Percentiles rank a stretch among this genome's conserved stretches.
phyloP scores from a whole-genome alignment of 2,329 filamentous ascomycete genomes.

The Colletotrichum noveboracense region DNA sequence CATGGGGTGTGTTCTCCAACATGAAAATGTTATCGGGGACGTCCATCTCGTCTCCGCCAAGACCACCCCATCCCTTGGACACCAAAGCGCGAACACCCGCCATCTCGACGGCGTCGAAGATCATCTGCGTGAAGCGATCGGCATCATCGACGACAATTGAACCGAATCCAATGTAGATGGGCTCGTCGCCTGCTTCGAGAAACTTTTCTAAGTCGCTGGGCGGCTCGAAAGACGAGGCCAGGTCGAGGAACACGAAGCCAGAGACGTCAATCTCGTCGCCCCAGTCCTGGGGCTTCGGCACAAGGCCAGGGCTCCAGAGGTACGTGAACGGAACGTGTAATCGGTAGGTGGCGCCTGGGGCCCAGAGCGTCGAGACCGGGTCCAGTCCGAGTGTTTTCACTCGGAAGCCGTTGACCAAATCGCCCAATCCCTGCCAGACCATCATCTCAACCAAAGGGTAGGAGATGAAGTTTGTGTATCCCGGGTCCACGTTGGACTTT shows the following conservation, averaged over 20 bases:
- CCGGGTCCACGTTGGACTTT: conserved; percentile 71
- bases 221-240: conserved; percentile 66
- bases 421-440: conserved; percentile 88
- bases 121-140: conserved; percentile 70
- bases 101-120: conserved; percentile 70
- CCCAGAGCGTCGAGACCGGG: conserved; percentile 78
- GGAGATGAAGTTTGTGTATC: conserved; percentile 80
- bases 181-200: conserved; percentile 59
- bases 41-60: conserved; percentile 58
- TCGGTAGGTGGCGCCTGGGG: conserved; percentile 74
- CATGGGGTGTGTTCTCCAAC: conserved; percentile 76
- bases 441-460: conserved; percentile 85
- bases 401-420: conserved; percentile 78
- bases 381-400: conserved; percentile 73
- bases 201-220: conserved; percentile 61
- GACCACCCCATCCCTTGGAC: conserved; percentile 77
- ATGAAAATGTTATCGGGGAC: conserved; percentile 71
- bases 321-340: conserved; percentile 80
- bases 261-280: conserved; percentile 73
- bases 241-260: conserved; percentile 79
- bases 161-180: conserved; percentile 79
- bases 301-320: conserved; percentile 69
- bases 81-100: conserved; percentile 75
- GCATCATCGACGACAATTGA: conserved; percentile 79
- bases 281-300: conserved; percentile 74